Base-by-base conservation (phyloP, 1,139 yeast species). In the Debaryomycetaceae sp. region DNA sequence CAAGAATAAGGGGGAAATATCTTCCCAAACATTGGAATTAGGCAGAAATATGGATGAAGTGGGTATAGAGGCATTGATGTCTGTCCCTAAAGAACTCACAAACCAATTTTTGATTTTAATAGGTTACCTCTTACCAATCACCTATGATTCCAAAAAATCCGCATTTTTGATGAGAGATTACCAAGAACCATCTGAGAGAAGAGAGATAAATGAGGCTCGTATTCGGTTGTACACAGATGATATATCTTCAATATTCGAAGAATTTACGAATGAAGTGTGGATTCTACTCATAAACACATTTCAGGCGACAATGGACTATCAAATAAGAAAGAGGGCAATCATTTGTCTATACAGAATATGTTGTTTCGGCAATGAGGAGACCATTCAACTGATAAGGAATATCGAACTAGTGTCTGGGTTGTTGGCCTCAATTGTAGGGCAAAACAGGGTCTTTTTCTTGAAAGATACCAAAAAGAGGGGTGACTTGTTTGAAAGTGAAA, bases 271-370 rank as follows among this genome's bases (percentile, higher is more conserved):
- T 40, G 72, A 75, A 6, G 59, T 84, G 2, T 76, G 85, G 60
- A 78, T 84, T 0, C 58, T 88, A n/a, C 62, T 90, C 42, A 66
- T 87, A 31, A 82, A 81, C 47, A 75, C 90, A 14, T 90, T 86
- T 58, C 83, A 87, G 38, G 84, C 95, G 2, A 77, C 95, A 0
- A 85, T 87, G 60, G 90, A 87, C 50, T 76, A 74, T 47, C 79
- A 78, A 23, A 72, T 87, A 14, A 77, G 96, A 46, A 75, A 83
- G 45, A 73, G 78, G 43, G 81, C 81, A 1, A 65, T 88, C 36
- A 67, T 83, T 6, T 73, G 81, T 23, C 58, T 89, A 22, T 66
- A 81, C 34, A 76, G 90, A 50, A 72, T 85, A 20, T 65, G 80
- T 36, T 62, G 59, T 38, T 72, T 72, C 42, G 51, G 52, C 41